Evolutionary conservation across 495 filamentous ascomycete species (phyloP), one percentile per base, ranked within the genome.

Genomic region (Xylaria curta): DNA sequence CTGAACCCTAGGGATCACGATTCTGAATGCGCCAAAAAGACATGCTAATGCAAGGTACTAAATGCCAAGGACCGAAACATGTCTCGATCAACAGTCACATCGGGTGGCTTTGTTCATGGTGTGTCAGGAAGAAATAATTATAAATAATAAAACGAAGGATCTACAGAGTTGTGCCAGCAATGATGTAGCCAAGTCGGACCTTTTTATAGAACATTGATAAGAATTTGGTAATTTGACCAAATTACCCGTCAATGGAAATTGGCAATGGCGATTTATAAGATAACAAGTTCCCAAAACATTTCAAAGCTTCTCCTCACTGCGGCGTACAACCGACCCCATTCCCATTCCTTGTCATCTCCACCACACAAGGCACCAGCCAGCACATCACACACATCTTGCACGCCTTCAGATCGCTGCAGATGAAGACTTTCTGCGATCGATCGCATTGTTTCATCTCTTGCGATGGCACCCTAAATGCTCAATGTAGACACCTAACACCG

Each of bases 291-390:
- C 46, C 46, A 49, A 49, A n/a, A 5, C 17, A 49, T n/a, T 49
- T 49, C 46, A 49, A 49, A 24, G 8, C 36, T n/a, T 12, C 49
- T 10, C n/a, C 49, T 24, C n/a, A 51, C 49, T 9, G 38, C 38
- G 12, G 38, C 12, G 49, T 51, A 51, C n/a, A 51, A 40, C 44
- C 40, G 19, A n/a, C 24, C 42, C 40, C 24, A 47, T 31, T 26
- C 40, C 36, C 26, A 72, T 68, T 26, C 61, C 58, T 59, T 61
- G 33, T 17, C 21, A 54, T 33, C 58, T 38, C 64, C 70, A 76
- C 64, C 33, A 64, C 54, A 28, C 40, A 71, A 71, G 36, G 36
- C 69, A 71, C 51, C 46, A 36, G 26, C n/a, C 38, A 40, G n/a
- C 58, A 66, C 38, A 69, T 9, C 19, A 31, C 38, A 31, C 38